These are phyloP conservation scores for Ilex asprella DNA, from an alignment of 257 asterid species.

Conservation along the genomic window DNA sequence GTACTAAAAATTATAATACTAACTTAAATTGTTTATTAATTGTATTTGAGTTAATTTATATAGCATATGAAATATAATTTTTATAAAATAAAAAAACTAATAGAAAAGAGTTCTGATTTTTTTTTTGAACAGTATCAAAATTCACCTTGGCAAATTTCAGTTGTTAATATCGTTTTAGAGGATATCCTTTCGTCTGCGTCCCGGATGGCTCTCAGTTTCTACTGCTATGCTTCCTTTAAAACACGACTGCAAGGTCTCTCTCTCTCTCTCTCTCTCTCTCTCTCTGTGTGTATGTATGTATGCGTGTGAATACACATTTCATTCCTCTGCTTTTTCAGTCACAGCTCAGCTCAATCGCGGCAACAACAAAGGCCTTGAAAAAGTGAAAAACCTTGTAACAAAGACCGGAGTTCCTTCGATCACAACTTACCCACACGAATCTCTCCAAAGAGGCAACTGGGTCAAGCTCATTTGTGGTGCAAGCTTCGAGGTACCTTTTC, in stretches of 20 bases:
- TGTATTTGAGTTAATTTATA: too few species aligned
- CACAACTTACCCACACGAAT: slow-evolving; percentile 50
- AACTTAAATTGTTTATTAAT: too few species aligned
- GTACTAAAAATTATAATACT: too few species aligned
- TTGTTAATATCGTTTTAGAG: too few species aligned
- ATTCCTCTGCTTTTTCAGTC: slow-evolving; percentile 2
- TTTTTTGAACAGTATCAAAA: too few species aligned
- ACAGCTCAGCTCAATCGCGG: slow-evolving; percentile 33
- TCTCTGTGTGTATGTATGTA: neutral
- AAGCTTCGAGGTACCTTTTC: slow-evolving; percentile 66
- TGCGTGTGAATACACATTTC: neutral
- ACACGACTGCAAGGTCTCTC: slow-evolving; percentile 24
- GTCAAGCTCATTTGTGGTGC: slow-evolving; percentile 96
- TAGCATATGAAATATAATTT: too few species aligned
- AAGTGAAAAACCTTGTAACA: slow-evolving; percentile 37
- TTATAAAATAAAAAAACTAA: too few species aligned
- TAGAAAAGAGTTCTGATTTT: too few species aligned
- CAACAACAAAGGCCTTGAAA: slow-evolving; percentile 36
- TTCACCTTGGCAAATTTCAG: too few species aligned
- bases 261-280: slow-evolving; percentile 7
- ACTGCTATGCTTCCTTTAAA: slow-evolving; percentile 39
- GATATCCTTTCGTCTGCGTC: slow-evolving; percentile 2
- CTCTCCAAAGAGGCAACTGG: slow-evolving; percentile 81
- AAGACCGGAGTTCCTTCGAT: slow-evolving; percentile 45
- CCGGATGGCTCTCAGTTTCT: slow-evolving; percentile 34